A percentile compares a stretch with the other conserved stretches of the same genome.
phyloP scores from a whole-genome alignment of 495 filamentous ascomycete genomes.

The Trypethelium eluteriae region DNA sequence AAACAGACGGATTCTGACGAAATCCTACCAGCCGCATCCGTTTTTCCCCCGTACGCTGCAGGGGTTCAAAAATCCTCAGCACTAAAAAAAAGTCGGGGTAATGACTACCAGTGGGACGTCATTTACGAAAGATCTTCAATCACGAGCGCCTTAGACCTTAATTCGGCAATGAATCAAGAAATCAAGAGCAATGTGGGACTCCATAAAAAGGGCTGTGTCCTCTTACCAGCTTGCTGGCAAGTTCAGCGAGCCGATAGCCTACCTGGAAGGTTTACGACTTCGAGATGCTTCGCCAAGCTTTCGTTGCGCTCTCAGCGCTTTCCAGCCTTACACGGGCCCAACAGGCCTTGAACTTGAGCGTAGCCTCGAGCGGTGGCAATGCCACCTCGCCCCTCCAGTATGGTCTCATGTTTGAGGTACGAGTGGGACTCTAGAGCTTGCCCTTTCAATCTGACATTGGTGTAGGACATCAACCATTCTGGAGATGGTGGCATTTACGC shows the following conservation, averaged over 20 bases:
- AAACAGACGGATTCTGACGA: neutral
- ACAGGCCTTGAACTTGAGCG: constrained; percentile 31
- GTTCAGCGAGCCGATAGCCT: neutral
- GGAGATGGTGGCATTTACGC: constrained; percentile 73
- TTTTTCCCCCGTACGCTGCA: neutral
- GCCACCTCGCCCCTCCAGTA: constrained; percentile 48
- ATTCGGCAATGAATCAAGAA: neutral
- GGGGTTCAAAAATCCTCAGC: neutral
- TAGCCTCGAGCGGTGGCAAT: constrained; percentile 45
- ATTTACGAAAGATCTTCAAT: constrained; percentile 2
- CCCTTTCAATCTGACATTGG: constrained; percentile 18
- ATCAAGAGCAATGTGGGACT: neutral
- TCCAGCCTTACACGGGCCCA: constrained; percentile 15
- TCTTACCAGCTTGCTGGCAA: neutral
- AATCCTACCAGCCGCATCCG: neutral
- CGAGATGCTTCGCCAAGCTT: constrained; percentile 19
- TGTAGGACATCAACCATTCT: constrained; percentile 62
- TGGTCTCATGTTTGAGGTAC: constrained; percentile 54
- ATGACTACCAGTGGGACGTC: neutral
- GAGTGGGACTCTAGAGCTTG: neutral
- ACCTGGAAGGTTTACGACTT: neutral
- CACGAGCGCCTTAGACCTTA: neutral
- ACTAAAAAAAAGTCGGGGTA: neutral
- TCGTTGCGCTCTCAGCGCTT: constrained; percentile 16
- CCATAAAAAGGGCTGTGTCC: neutral